Conservation (phyloP, 2,329 filamentous ascomycete species). For the Lachnellula willkommii region DNA sequence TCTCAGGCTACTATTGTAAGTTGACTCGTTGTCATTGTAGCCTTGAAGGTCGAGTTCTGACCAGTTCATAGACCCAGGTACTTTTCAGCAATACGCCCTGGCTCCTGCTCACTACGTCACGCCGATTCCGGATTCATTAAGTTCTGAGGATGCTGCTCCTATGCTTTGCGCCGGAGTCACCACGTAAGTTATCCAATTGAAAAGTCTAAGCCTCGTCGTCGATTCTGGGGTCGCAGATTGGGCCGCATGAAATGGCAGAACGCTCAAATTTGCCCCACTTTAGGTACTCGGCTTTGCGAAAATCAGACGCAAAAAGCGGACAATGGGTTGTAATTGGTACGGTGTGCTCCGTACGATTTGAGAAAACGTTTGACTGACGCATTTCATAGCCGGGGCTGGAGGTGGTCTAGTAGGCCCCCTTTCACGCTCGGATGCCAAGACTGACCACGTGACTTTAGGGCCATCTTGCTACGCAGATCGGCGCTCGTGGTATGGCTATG, state of each 20-base stretch:
- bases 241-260: constrained; percentile 21
- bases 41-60: neutral
- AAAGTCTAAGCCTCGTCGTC: constrained; percentile 3
- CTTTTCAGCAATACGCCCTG: constrained; percentile 66
- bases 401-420: constrained; percentile 44
- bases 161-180: constrained; percentile 65
- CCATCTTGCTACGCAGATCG: constrained; percentile 58
- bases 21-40: neutral
- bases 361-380: constrained; percentile 16
- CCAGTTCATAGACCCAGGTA: constrained; percentile 46
- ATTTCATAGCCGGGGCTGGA: constrained; percentile 45
- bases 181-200: constrained; percentile 32
- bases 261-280: constrained; percentile 17
- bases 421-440: constrained; percentile 1
- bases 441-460: constrained; percentile 35
- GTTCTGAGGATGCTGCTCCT: constrained; percentile 57
- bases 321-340: constrained; percentile 31
- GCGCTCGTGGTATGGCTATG: constrained; percentile 53
- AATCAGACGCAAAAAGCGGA: constrained; percentile 46
- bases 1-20: constrained; percentile 59
- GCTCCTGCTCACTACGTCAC: constrained; percentile 64
- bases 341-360: constrained; percentile 10
- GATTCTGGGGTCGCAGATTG: constrained; percentile 9
- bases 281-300: constrained; percentile 57
- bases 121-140: constrained; percentile 57